Evolutionary conservation across 2,329 filamentous ascomycete species (phyloP).

Genomic region (Pochonia chlamydosporia): DNA sequence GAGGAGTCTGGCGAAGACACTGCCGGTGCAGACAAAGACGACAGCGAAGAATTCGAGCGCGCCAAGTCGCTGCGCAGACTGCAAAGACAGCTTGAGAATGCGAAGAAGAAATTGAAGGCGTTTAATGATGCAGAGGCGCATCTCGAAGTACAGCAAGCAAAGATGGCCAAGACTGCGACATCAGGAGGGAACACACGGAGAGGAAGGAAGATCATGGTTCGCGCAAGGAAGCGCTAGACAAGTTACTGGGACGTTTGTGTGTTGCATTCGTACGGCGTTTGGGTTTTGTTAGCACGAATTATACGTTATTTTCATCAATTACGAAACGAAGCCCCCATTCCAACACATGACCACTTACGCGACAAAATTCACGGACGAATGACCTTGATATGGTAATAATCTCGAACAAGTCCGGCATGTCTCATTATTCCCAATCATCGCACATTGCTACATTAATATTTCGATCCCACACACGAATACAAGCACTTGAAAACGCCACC

Average conservation of each 20-base stretch:
- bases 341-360: too few species aligned
- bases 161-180: constrained; percentile 61
- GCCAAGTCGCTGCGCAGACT: constrained; percentile 39
- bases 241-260: not conserved
- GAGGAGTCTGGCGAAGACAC: constrained; percentile 18
- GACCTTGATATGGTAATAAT: not conserved
- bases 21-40: constrained; percentile 14
- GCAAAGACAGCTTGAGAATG: constrained; percentile 40
- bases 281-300: not conserved
- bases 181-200: constrained; percentile 53
- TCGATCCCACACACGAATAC: constrained; percentile 43
- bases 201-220: constrained; percentile 58
- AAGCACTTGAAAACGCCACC: constrained; percentile 44
- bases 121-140: constrained; percentile 51
- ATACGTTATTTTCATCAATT: constrained; percentile 14
- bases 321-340: too few species aligned
- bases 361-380: not conserved
- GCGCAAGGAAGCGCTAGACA: constrained; percentile 52
- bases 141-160: constrained; percentile 53
- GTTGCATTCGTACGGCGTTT: constrained; percentile 5
- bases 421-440: not conserved
- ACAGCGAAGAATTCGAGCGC: constrained; percentile 31
- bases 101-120: constrained; percentile 48
- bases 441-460: constrained; percentile 23
- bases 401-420: constrained; percentile 1